Evolutionary conservation across 2,329 filamentous ascomycete genomes (phyloP), one percentile per base, ranked within the genome.

Genomic region (Trichoderma aggressivum): DNA sequence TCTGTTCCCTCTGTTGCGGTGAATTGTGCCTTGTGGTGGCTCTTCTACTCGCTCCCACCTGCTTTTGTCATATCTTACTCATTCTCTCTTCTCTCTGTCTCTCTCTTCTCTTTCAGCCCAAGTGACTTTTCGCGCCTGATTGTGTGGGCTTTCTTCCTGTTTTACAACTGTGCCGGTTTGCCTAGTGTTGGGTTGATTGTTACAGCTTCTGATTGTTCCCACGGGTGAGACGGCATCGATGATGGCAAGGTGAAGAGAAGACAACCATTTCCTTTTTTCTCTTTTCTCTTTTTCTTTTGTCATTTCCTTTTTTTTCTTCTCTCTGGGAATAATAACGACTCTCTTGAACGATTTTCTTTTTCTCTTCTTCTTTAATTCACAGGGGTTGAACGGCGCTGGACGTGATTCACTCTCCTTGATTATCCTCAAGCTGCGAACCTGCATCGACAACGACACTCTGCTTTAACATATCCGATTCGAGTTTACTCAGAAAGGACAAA

Each of bases 331-430:
- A 58, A 32, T 63, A 16, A 36, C 47, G 32, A 62, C 43, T 21
- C 24, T 55, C 3, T 39, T 21, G 14, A 18, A 24, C n/a, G 8
- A 3, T n/a, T n/a, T 39, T 36, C 14, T 28, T 36, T 18, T 32
- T 24, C 16, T 59, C 5, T 10, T 39, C 11, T 36, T 43, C 39
- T 14, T 39, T 58, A 59, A 68, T 65, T 71, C 69, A 65, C 62
- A 24, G 50, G 63, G 70, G 28, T 61, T 69, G 71, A 73, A 60
- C 56, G 21, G 47, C 68, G 71, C 71, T 73, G 71, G 71, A 68
- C 71, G 71, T 73, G 71, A 71, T 72, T 72, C 71, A 71, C 70
- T 55, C 56, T 18, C 39, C 65, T 21, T 60, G 65, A 39, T 61
- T 34, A 69, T 53, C 39, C 14, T 69, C 62, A 36, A 65, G 56